phyloP scores from a whole-genome alignment of 768 basidiomycete genomes.

The Neoboletus brunneissimus region DNA sequence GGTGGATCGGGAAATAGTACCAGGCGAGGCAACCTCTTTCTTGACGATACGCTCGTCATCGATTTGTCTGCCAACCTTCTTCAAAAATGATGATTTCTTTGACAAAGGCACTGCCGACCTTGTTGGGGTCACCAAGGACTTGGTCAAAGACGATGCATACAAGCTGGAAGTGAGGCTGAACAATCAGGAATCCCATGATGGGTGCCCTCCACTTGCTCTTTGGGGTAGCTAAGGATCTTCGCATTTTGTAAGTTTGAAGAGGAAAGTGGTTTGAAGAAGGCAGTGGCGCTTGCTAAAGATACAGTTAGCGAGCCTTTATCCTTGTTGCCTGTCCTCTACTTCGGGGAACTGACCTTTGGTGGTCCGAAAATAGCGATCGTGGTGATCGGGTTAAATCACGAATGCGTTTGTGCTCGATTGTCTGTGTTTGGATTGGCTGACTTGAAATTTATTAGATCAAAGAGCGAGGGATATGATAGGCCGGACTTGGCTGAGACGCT shows the following conservation, averaged over 20 bases:
- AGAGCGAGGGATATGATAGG: neutral
- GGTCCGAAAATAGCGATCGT: neutral
- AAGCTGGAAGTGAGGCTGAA: neutral
- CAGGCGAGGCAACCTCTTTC: neutral
- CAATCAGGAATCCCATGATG: neutral
- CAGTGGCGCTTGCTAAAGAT: neutral
- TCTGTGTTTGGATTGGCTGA: neutral
- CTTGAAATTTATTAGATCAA: neutral
- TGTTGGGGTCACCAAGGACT: neutral
- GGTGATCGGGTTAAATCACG: neutral
- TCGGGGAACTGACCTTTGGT: neutral
- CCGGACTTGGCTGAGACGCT: neutral
- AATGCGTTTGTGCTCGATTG: neutral
- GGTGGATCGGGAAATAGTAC: neutral
- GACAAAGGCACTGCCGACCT: neutral
- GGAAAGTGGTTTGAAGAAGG: neutral
- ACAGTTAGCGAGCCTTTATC: neutral
- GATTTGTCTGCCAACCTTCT: neutral
- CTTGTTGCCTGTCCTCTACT: neutral
- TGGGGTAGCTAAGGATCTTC: too few species aligned
- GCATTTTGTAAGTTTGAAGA: neutral
- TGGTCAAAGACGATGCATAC: neutral
- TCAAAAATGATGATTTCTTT: neutral
- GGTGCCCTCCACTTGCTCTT: too few species aligned
- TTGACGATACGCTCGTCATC: neutral